A percentile compares a stretch with the other conserved stretches of the same genome.
These are phyloP conservation scores for Blastomyces gilchristii DNA, from an alignment of 2,329 filamentous ascomycete genomes.

Conservation along the genomic window DNA sequence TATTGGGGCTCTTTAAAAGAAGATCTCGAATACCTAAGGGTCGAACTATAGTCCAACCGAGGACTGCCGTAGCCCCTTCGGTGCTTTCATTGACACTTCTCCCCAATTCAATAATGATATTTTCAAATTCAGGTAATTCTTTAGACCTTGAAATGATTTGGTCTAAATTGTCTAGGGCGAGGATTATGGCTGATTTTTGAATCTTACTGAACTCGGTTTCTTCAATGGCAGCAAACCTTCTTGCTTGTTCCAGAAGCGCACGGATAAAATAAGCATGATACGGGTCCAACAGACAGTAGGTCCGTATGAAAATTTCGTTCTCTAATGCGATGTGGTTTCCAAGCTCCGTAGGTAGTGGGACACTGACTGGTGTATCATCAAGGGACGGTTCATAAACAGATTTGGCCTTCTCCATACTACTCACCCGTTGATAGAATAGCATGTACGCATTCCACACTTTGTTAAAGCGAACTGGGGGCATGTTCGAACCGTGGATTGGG, in stretches of 20 bases:
- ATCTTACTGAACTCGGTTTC: constrained; percentile 39
- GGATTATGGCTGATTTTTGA: constrained; percentile 35
- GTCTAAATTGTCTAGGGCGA: constrained; percentile 54
- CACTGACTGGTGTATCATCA: constrained; percentile 42
- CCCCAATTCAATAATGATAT: constrained; percentile 44
- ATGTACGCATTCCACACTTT: constrained; percentile 88
- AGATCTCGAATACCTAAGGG: constrained; percentile 53
- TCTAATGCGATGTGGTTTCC: constrained; percentile 53
- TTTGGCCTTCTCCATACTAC: constrained; percentile 49
- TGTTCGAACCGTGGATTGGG: constrained; percentile 39
- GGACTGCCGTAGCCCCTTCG: constrained; percentile 48
- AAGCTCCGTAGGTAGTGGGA: constrained; percentile 37
- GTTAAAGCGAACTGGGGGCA: constrained; percentile 42
- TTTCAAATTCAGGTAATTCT: constrained; percentile 53
- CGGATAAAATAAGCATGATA: constrained; percentile 58
- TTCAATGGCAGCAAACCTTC: constrained; percentile 36
- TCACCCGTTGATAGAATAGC: constrained; percentile 86
- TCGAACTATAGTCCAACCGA: constrained; percentile 51
- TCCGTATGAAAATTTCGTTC: constrained; percentile 62
- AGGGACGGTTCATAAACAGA: constrained; percentile 35
- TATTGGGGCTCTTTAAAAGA: constrained; percentile 51
- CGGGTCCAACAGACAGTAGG: constrained; percentile 70
- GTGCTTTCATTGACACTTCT: constrained; percentile 43
- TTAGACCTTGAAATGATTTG: constrained; percentile 64
- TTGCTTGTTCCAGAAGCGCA: constrained; percentile 50